Percentiles rank a stretch among this genome's conserved stretches.
phyloP scores from a whole-genome alignment of 495 filamentous ascomycete species.

The Penicillium dipodomyicola region DNA sequence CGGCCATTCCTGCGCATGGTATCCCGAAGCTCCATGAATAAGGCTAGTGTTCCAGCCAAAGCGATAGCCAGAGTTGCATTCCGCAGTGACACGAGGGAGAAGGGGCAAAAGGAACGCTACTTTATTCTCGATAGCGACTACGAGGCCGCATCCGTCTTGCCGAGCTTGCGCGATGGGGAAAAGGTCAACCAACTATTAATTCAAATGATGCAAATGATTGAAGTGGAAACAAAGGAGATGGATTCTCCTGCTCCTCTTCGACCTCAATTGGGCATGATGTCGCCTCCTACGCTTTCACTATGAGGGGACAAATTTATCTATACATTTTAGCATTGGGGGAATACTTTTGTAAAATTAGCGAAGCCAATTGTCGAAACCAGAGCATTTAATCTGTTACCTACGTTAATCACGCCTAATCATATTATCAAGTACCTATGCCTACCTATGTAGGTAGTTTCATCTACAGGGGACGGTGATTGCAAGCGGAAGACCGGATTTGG shows the following conservation, averaged over 20 bases:
- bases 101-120: conserved; percentile 38
- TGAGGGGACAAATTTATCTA: conserved; percentile 1
- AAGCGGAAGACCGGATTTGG: conserved; percentile 33
- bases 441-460: neutral
- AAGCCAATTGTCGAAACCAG: neutral
- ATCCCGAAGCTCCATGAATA: conserved; percentile 43
- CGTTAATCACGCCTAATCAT: neutral
- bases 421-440: neutral
- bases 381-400: neutral
- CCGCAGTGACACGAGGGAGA: conserved; percentile 34
- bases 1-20: conserved; percentile 39
- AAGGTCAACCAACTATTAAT: conserved; percentile 33
- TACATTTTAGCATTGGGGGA: conserved; percentile 4
- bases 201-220: conserved; percentile 23
- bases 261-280: conserved; percentile 11
- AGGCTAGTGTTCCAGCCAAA: conserved; percentile 41
- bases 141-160: conserved; percentile 42
- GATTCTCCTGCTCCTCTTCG: conserved; percentile 26
- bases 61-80: conserved; percentile 43
- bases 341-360: conserved; percentile 2
- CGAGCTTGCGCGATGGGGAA: conserved; percentile 30
- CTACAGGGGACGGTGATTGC: conserved; percentile 10
- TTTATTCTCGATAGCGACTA: conserved; percentile 41
- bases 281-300: conserved; percentile 5
- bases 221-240: conserved; percentile 30